Percentiles rank a stretch among this genome's conserved stretches.
Evolutionary conservation across 257 asterid genomes (phyloP).

Genomic region (Cordia subcordata): DNA sequence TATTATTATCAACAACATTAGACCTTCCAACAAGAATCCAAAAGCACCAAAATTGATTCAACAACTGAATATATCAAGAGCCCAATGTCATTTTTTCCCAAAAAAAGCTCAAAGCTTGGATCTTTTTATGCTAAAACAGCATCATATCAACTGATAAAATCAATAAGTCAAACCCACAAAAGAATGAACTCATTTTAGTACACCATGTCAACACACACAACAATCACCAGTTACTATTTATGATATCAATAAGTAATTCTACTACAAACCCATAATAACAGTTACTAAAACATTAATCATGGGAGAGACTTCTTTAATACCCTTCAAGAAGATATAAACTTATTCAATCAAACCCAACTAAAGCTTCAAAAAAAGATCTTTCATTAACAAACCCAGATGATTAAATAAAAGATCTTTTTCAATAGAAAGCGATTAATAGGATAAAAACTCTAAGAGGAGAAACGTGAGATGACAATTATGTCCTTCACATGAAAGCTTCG

Average conservation of each 20-base stretch:
- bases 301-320: neutral
- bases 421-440: neutral
- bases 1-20: conserved; percentile 2
- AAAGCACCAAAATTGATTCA: conserved; percentile 9
- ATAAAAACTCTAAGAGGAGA: neutral
- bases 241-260: neutral
- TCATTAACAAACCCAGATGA: neutral
- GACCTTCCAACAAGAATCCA: conserved; percentile 18
- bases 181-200: neutral
- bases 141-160: conserved; percentile 8
- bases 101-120: conserved; percentile 9
- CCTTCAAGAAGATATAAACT: neutral
- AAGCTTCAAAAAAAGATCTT: neutral
- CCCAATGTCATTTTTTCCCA: conserved; percentile 1
- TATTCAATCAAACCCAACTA: neutral
- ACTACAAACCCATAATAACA: neutral
- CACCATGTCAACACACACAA: neutral
- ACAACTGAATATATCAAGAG: neutral
- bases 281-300: neutral
- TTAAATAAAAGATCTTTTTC: neutral
- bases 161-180: neutral
- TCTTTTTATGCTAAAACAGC: conserved; percentile 9
- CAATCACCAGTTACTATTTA: neutral
- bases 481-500: neutral
- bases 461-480: neutral